A percentile compares a stretch with the other conserved stretches of the same genome.
These are phyloP conservation scores for Microcyclospora pomicola DNA, from an alignment of 2,329 filamentous ascomycete species.

Conservation along the genomic window DNA sequence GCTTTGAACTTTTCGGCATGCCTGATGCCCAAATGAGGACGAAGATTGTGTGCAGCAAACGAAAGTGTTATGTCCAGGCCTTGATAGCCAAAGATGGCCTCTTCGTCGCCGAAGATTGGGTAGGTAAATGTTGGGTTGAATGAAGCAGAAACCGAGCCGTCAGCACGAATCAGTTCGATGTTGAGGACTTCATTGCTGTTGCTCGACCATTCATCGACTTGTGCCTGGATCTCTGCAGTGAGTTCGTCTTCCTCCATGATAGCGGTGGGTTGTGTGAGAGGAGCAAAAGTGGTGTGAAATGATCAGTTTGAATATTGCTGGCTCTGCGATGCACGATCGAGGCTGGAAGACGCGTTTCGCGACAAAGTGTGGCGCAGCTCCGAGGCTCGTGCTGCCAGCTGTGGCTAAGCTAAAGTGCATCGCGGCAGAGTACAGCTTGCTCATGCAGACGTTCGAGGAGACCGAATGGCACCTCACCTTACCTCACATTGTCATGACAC, in stretches of 20 bases:
- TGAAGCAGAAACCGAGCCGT: slow-evolving; percentile 25
- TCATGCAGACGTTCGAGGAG: too few species aligned
- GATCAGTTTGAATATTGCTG: too few species aligned
- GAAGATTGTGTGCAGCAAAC: slow-evolving; percentile 59
- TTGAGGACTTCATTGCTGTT: slow-evolving; percentile 49
- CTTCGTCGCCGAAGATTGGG: slow-evolving; percentile 82
- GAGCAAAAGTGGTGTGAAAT: too few species aligned
- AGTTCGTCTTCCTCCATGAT: slow-evolving; percentile 11
- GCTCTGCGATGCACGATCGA: too few species aligned
- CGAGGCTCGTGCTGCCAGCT: too few species aligned
- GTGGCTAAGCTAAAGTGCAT: too few species aligned
- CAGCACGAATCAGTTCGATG: slow-evolving; percentile 45
- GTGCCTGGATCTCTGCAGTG: slow-evolving; percentile 11
- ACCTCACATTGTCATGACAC: too few species aligned
- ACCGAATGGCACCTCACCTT: too few species aligned
- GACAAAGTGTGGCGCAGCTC: too few species aligned
- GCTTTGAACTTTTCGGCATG: slow-evolving; percentile 59
- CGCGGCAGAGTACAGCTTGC: too few species aligned
- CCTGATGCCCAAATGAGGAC: slow-evolving; percentile 57
- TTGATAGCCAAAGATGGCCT: slow-evolving; percentile 82
- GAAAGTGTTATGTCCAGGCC: slow-evolving; percentile 62
- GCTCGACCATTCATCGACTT: slow-evolving; percentile 35
- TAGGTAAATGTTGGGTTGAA: slow-evolving; percentile 87
- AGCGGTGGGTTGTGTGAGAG: too few species aligned
- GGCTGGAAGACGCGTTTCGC: too few species aligned